phyloP scores from a whole-genome alignment of 2,329 filamentous ascomycete genomes.

The Hypoxylon sp. region DNA sequence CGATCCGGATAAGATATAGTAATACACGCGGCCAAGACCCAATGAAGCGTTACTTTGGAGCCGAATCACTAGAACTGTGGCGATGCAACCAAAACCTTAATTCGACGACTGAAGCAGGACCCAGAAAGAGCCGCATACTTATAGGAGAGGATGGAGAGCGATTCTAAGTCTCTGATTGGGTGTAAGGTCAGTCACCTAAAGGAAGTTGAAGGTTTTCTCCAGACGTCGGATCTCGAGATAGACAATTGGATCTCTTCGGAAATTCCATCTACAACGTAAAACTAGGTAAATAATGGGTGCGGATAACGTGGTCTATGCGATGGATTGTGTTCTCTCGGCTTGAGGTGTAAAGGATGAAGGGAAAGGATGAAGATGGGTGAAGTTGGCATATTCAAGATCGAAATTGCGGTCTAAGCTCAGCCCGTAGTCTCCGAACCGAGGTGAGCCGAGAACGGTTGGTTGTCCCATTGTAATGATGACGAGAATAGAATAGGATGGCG shows the following conservation, averaged over 20 bases:
- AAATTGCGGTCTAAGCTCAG: constrained; percentile 7
- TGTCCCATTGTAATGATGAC: constrained; percentile 18
- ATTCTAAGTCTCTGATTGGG: constrained; percentile 24
- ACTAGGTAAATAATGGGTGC: neutral
- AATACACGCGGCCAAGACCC: constrained; percentile 43
- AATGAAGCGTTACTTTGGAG: constrained; percentile 34
- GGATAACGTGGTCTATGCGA: neutral
- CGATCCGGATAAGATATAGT: constrained; percentile 42
- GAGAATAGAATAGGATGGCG: constrained; percentile 18
- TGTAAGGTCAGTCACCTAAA: constrained; percentile 6
- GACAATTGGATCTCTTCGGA: neutral
- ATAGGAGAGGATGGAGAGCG: constrained; percentile 13
- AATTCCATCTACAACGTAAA: neutral
- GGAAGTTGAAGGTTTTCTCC: constrained; percentile 11
- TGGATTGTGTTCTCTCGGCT: neutral
- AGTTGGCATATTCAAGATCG: constrained; percentile 2
- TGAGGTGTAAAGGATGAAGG: neutral
- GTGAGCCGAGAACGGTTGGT: constrained; percentile 23
- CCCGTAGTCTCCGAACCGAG: constrained; percentile 25
- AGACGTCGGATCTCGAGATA: neutral
- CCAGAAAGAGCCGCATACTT: constrained; percentile 39
- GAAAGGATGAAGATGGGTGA: neutral
- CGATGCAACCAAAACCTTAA: constrained; percentile 46
- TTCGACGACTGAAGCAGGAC: constrained; percentile 32
- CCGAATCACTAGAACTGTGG: constrained; percentile 33